phyloP scores from a whole-genome alignment of 2,329 filamentous ascomycete genomes.

The Neopestalotiopsis rosae region DNA sequence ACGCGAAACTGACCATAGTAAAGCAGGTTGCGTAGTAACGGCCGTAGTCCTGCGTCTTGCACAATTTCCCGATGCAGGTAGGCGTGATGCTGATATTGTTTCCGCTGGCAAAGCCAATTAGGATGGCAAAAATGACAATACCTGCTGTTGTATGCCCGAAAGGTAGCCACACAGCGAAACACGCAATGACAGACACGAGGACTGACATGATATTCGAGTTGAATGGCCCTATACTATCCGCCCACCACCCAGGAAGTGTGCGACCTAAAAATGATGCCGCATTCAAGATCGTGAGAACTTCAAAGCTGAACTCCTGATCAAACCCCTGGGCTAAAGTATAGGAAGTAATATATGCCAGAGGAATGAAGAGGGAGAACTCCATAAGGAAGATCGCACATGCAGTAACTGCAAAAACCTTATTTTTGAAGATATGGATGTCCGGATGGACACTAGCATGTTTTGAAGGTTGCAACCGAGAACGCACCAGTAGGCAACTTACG shows the following conservation, averaged over 20 bases:
- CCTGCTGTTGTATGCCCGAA: slow-evolving; percentile 47
- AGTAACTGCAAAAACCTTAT: slow-evolving; percentile 46
- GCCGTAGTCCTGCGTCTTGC: slow-evolving; percentile 70
- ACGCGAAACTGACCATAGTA: not conserved
- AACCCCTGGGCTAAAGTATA: slow-evolving; percentile 39
- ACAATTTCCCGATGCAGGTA: slow-evolving; percentile 73
- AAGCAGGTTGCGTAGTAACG: slow-evolving; percentile 65
- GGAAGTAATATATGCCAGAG: slow-evolving; percentile 49
- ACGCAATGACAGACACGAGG: slow-evolving; percentile 40
- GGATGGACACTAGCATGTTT: slow-evolving; percentile 24
- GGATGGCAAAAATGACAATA: slow-evolving; percentile 60
- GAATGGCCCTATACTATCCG: slow-evolving; percentile 70
- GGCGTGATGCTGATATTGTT: slow-evolving; percentile 72
- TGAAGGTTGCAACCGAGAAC: slow-evolving; percentile 36
- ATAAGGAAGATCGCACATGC: slow-evolving; percentile 48
- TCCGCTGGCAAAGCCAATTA: slow-evolving; percentile 50
- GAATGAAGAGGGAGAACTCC: slow-evolving; percentile 55
- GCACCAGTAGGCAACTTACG: slow-evolving; percentile 29
- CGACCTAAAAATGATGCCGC: slow-evolving; percentile 69
- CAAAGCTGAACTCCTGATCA: slow-evolving; percentile 4
- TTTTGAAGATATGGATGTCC: slow-evolving; percentile 46
- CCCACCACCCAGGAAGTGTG: slow-evolving; percentile 68
- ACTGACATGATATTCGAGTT: slow-evolving; percentile 69
- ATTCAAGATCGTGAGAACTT: slow-evolving; percentile 69
- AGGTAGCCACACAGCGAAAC: slow-evolving; percentile 68